Evolutionary conservation across 176 grass and related monocot genomes (phyloP).

Genomic region (Aegilops longissima): DNA sequence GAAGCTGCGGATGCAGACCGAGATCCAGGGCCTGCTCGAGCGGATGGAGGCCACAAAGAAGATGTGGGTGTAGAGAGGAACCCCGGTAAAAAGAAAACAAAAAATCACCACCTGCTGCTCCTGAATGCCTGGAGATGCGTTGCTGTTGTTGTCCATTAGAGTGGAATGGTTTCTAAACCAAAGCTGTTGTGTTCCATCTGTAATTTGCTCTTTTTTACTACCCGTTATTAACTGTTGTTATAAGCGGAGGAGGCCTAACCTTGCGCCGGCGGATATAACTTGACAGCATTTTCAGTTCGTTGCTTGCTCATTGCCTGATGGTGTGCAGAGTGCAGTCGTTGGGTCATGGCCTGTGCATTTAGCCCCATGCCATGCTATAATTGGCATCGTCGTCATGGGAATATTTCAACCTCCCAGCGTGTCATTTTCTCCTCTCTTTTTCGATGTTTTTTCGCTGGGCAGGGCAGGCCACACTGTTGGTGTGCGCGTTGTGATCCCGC

Average conservation of each 20-base stretch:
- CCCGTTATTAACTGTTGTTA: constrained; percentile 16
- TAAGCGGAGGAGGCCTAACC: constrained; percentile 29
- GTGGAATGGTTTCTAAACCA: constrained; percentile 26
- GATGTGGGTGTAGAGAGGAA: constrained; percentile 76
- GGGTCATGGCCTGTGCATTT: constrained; percentile 36
- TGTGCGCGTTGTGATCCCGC: constrained; percentile 1
- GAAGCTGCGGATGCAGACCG: constrained; percentile 97
- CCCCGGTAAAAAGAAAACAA: background rate
- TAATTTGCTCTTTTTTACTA: constrained; percentile 29
- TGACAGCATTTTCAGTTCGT: constrained; percentile 26
- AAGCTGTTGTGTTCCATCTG: constrained; percentile 36
- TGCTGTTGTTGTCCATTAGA: constrained; percentile 32
- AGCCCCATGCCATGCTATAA: background rate
- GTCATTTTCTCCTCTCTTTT: constrained; percentile 11
- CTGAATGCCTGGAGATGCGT: constrained; percentile 23
- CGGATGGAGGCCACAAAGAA: constrained; percentile 99
- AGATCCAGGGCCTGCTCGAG: constrained; percentile 94
- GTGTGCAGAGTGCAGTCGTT: constrained; percentile 25
- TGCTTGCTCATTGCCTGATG: constrained; percentile 16
- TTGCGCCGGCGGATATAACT: constrained; percentile 34
- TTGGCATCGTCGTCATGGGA: constrained; percentile 5
- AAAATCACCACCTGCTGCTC: background rate
- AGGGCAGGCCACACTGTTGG: constrained; percentile 12
- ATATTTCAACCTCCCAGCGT: background rate
- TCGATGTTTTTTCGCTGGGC: background rate